These are phyloP conservation scores for Plenodomus lindquistii DNA, from an alignment of 2,329 filamentous ascomycete species.

Conservation along the genomic window DNA sequence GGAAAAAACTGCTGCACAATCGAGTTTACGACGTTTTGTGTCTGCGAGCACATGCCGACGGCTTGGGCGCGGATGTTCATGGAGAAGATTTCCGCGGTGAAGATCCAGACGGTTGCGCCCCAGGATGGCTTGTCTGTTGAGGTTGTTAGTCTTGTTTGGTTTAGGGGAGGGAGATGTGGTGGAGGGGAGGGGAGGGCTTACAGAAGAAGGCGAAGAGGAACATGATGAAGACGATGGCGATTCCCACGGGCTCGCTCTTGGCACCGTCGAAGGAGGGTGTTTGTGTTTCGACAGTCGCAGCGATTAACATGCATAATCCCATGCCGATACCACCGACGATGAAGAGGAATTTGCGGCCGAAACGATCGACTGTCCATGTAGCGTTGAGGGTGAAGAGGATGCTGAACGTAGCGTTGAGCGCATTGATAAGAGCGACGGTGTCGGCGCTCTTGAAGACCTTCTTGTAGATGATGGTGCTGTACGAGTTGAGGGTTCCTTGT, in stretches of 20 bases:
- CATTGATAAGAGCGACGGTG: constrained; percentile 72
- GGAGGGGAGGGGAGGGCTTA: constrained; percentile 35
- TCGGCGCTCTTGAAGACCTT: constrained; percentile 63
- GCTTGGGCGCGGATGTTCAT: constrained; percentile 74
- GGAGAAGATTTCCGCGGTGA: constrained; percentile 70
- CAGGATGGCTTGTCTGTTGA: constrained; percentile 66
- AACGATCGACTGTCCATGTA: constrained; percentile 73
- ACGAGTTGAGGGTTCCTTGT: constrained; percentile 73
- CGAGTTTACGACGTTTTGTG: constrained; percentile 64
- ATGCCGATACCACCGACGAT: constrained; percentile 71
- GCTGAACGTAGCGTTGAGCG: constrained; percentile 72
- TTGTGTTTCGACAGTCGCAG: constrained; percentile 60
- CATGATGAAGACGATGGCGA: constrained; percentile 69
- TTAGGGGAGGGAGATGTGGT: constrained; percentile 3
- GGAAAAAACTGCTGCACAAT: constrained; percentile 74
- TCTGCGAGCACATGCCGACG: constrained; percentile 66
- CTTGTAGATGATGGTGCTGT: constrained; percentile 75
- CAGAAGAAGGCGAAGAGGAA: constrained; percentile 69
- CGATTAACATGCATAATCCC: constrained; percentile 71
- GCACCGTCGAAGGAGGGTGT: constrained; percentile 59
- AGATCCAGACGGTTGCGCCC: constrained; percentile 73
- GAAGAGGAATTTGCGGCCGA: constrained; percentile 70
- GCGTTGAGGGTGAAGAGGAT: constrained; percentile 75
- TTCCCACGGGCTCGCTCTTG: constrained; percentile 64
- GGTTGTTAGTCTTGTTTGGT: constrained; percentile 22